These are phyloP conservation scores for Tricholoma saponaceum DNA, from an alignment of 768 basidiomycete species.

Conservation along the genomic window DNA sequence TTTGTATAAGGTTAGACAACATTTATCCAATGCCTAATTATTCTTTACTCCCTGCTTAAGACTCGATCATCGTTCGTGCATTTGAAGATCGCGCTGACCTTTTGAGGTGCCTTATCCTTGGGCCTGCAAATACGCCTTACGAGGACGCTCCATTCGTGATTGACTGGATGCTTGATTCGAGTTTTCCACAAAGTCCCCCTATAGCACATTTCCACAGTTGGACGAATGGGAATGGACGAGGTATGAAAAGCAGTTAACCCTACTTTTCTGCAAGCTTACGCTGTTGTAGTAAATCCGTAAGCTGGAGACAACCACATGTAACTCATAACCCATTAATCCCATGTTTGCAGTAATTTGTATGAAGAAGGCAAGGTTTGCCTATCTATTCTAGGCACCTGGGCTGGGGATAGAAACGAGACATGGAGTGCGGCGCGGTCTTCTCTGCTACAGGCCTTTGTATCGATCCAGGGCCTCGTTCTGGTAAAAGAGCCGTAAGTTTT, in stretches of 20 bases:
- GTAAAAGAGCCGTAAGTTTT: constrained; percentile 83
- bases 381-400: constrained; percentile 90
- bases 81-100: constrained; percentile 90
- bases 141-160: constrained; percentile 93
- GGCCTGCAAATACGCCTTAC: constrained; percentile 93
- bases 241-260: constrained; percentile 31
- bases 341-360: constrained; percentile 67
- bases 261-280: neutral
- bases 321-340: neutral
- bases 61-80: constrained; percentile 83
- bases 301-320: constrained; percentile 20
- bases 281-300: constrained; percentile 67
- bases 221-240: constrained; percentile 92
- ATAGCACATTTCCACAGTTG: constrained; percentile 88
- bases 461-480: constrained; percentile 90
- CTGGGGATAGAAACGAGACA: constrained; percentile 81
- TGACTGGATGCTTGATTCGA: constrained; percentile 86
- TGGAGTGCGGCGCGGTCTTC: constrained; percentile 87
- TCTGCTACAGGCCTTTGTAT: constrained; percentile 86
- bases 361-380: constrained; percentile 95
- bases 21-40: neutral
- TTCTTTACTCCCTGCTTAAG: constrained; percentile 32
- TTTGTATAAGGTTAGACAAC: constrained; percentile 27
- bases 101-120: constrained; percentile 84
- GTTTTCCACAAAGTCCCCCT: constrained; percentile 81